Conservation (phyloP, 192 early-diverging fungal genomes). For the Phycomyces nitens region DNA sequence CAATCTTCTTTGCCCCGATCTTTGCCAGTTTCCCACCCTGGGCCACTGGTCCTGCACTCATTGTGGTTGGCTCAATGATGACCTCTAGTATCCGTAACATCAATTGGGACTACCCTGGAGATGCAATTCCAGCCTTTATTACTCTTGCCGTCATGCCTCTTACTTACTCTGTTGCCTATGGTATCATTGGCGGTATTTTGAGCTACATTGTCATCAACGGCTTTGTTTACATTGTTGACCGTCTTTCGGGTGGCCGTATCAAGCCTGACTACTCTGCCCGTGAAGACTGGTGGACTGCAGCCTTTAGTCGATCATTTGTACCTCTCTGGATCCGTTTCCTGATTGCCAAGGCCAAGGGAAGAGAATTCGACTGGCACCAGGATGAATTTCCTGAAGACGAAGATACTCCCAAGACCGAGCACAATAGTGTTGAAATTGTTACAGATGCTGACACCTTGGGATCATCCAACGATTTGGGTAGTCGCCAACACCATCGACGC, state of each 20-base stretch:
- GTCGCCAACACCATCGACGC: too few species aligned
- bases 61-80: slow-evolving; percentile 82
- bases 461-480: too few species aligned
- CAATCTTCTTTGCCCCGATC: slow-evolving; percentile 80
- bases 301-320: slow-evolving; percentile 12
- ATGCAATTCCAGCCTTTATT: slow-evolving; percentile 75
- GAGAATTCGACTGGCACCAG: slow-evolving; percentile 15
- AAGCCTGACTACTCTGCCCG: slow-evolving; percentile 30
- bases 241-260: slow-evolving; percentile 52
- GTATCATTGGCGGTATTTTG: slow-evolving; percentile 68
- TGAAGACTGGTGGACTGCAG: slow-evolving; percentile 28
- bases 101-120: slow-evolving; percentile 79
- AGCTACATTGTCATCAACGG: slow-evolving; percentile 69
- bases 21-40: slow-evolving; percentile 82
- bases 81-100: slow-evolving; percentile 60
- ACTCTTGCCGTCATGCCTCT: slow-evolving; percentile 75
- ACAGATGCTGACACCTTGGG: too few species aligned
- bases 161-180: slow-evolving; percentile 74
- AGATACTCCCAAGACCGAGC: background rate
- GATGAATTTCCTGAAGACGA: slow-evolving; percentile 5
- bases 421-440: background rate
- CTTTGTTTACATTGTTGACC: slow-evolving; percentile 50
- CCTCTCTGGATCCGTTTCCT: slow-evolving; percentile 23
- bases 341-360: slow-evolving; percentile 16
- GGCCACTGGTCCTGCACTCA: slow-evolving; percentile 80